phyloP scores from a whole-genome alignment of 2,329 filamentous ascomycete genomes.

The Fusarium sororula region DNA sequence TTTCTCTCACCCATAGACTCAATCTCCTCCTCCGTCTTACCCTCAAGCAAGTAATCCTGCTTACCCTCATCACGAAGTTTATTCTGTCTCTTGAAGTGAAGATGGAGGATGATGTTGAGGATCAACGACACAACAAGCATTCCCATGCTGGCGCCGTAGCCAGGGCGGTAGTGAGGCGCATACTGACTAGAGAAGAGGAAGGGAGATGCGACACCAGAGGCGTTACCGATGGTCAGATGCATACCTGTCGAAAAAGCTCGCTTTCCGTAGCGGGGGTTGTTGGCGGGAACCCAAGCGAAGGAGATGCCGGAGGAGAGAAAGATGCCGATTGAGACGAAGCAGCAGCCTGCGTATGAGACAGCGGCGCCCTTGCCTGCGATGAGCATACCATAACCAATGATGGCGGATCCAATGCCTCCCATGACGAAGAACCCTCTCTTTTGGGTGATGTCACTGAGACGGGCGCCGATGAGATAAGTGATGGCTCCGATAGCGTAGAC shows the following conservation, averaged over 20 bases:
- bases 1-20: constrained; percentile 54
- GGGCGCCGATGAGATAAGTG: constrained; percentile 66
- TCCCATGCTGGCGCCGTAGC: constrained; percentile 60
- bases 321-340: constrained; percentile 65
- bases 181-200: constrained; percentile 61
- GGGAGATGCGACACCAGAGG: constrained; percentile 68
- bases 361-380: constrained; percentile 63
- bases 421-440: constrained; percentile 64
- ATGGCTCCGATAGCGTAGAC: constrained; percentile 72
- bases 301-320: constrained; percentile 55
- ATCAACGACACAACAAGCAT: constrained; percentile 52
- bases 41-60: constrained; percentile 52
- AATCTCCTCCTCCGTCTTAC: constrained; percentile 52
- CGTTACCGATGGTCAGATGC: constrained; percentile 69
- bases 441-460: constrained; percentile 65
- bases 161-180: constrained; percentile 56
- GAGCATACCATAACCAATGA: constrained; percentile 67
- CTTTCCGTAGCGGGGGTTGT: constrained; percentile 71
- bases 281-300: constrained; percentile 58
- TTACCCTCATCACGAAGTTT: constrained; percentile 47
- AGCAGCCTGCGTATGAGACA: constrained; percentile 69
- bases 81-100: constrained; percentile 48
- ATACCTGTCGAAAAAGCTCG: constrained; percentile 68
- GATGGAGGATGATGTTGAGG: constrained; percentile 40
- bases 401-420: constrained; percentile 59